A percentile compares a stretch with the other conserved stretches of the same genome.
Evolutionary conservation across 352 stramenopile species (phyloP).

Genomic region (Albugo candida): DNA sequence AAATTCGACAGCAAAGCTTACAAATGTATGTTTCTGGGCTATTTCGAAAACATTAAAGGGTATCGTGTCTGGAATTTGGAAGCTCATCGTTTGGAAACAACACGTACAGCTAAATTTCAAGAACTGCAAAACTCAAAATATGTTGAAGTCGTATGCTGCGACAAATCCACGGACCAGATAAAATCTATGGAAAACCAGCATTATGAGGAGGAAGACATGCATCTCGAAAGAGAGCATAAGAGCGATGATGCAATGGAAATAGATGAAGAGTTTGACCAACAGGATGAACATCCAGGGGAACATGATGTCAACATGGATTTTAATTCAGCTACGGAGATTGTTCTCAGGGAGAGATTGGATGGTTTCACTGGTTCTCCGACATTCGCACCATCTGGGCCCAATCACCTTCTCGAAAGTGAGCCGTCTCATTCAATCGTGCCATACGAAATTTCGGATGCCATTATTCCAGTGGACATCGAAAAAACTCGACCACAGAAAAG

Average conservation of each 20-base stretch:
- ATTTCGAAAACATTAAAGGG: too few species aligned
- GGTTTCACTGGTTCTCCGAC: too few species aligned
- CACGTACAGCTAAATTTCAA: neutral
- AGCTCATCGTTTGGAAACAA: neutral
- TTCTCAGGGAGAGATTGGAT: neutral
- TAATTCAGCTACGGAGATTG: neutral
- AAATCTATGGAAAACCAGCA: too few species aligned
- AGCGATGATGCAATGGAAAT: conserved; percentile 1
- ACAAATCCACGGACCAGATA: too few species aligned
- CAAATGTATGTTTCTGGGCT: too few species aligned
- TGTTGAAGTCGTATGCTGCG: neutral
- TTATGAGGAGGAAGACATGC: neutral
- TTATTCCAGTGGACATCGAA: too few species aligned
- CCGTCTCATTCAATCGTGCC: too few species aligned
- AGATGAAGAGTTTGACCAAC: neutral
- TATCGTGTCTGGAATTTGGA: neutral
- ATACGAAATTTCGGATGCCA: too few species aligned
- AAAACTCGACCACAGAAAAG: too few species aligned
- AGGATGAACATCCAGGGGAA: neutral
- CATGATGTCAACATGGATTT: neutral
- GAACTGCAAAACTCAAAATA: neutral
- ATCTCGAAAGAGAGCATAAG: neutral
- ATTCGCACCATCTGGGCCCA: too few species aligned
- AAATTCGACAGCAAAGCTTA: too few species aligned
- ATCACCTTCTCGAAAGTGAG: too few species aligned